Evolutionary conservation across 768 basidiomycete species (phyloP).

Genomic region (Russula brevipes): DNA sequence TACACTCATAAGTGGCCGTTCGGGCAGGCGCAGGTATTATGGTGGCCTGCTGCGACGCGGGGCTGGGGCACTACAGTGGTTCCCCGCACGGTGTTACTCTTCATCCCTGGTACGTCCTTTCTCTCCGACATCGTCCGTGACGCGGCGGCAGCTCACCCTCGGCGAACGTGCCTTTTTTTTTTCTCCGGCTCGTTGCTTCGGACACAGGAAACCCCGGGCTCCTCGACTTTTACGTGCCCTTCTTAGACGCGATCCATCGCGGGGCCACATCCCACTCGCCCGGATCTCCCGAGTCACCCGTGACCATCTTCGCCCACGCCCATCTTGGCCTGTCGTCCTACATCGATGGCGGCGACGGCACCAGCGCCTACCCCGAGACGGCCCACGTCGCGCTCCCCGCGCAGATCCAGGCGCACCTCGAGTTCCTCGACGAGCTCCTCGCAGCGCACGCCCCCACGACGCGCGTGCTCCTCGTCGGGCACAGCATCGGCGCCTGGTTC

Average conservation of each 20-base stretch:
- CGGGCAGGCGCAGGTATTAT: conserved; percentile 44
- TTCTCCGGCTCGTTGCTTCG: conserved; percentile 20
- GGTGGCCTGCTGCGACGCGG: conserved; percentile 42
- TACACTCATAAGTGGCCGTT: conserved; percentile 39
- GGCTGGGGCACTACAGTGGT: background rate
- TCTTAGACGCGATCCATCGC: conserved; percentile 50
- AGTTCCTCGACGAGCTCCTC: conserved; percentile 59
- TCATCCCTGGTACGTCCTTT: conserved; percentile 19
- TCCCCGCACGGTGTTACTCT: conserved; percentile 16
- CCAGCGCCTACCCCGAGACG: conserved; percentile 33
- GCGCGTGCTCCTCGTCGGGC: conserved; percentile 50
- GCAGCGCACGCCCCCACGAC: conserved; percentile 41
- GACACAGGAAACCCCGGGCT: conserved; percentile 51
- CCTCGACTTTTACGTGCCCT: conserved; percentile 60
- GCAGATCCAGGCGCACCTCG: conserved; percentile 13
- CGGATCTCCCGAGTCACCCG: conserved; percentile 41
- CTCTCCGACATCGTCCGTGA: background rate
- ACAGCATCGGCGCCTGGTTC: conserved; percentile 74
- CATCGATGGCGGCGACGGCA: conserved; percentile 51
- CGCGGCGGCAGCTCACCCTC: background rate
- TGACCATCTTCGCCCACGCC: conserved; percentile 55
- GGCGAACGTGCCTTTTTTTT: background rate
- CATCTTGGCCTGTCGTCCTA: conserved; percentile 30
- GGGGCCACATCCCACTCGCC: conserved; percentile 21
- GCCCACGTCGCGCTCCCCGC: conserved; percentile 10